Evolutionary conservation across 1,284 basidiomycete species (phyloP).

Genomic region (Cryptococcus amylolentus): DNA sequence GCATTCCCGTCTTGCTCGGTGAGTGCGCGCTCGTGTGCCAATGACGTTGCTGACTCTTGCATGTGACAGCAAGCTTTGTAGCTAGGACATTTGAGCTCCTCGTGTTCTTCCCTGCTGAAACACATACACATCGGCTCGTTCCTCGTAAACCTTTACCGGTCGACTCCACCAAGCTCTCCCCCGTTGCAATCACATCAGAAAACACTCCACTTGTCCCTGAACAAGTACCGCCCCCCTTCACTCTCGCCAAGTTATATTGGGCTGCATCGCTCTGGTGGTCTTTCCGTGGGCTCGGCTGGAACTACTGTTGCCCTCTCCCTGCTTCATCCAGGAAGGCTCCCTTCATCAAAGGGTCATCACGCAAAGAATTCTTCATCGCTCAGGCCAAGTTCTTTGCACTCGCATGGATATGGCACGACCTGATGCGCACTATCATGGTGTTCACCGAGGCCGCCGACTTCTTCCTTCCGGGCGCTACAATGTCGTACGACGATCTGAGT

Average conservation of each 20-base stretch:
- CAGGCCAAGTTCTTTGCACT: slow-evolving; percentile 12
- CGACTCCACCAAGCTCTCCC: background rate
- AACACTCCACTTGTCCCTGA: slow-evolving; percentile 20
- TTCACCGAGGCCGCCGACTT: slow-evolving; percentile 22
- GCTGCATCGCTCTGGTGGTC: slow-evolving; percentile 32
- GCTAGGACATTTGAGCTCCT: slow-evolving; percentile 29
- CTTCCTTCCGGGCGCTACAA: slow-evolving; percentile 16
- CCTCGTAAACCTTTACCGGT: background rate
- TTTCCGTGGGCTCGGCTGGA: slow-evolving; percentile 43
- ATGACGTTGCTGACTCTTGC: background rate
- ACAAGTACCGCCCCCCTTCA: slow-evolving; percentile 34
- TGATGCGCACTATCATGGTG: slow-evolving; percentile 26
- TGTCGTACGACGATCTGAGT: slow-evolving; percentile 19
- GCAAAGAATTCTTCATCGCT: slow-evolving; percentile 17
- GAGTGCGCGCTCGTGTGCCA: slow-evolving; percentile 6
- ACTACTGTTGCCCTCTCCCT: slow-evolving; percentile 29
- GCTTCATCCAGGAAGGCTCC: slow-evolving; percentile 21
- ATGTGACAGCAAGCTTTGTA: slow-evolving; percentile 7
- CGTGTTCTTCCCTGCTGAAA: slow-evolving; percentile 37
- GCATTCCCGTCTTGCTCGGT: slow-evolving; percentile 20
- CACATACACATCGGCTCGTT: slow-evolving; percentile 26
- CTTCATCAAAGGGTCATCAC: slow-evolving; percentile 23
- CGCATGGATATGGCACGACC: slow-evolving; percentile 19
- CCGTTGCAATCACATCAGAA: background rate
- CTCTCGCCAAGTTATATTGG: slow-evolving; percentile 39